These are phyloP conservation scores for Diaporthe velutina DNA, from an alignment of 2,329 filamentous ascomycete genomes.

Conservation along the genomic window DNA sequence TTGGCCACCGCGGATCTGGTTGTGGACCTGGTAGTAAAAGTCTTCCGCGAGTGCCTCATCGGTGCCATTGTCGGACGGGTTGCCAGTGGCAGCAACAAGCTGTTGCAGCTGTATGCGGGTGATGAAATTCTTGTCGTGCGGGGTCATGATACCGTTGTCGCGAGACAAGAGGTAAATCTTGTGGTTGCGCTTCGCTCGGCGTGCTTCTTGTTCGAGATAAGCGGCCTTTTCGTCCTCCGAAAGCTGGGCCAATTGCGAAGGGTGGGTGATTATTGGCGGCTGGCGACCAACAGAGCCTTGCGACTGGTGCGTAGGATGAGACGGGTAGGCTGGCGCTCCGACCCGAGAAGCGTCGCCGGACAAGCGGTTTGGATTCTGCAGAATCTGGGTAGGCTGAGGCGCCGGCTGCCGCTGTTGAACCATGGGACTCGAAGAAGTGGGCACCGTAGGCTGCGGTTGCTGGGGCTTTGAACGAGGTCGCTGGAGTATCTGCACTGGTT, in stretches of 20 bases:
- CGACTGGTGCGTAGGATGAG: slow-evolving; percentile 50
- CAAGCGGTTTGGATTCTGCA: slow-evolving; percentile 82
- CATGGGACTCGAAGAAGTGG: slow-evolving; percentile 49
- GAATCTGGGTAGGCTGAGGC: slow-evolving; percentile 76
- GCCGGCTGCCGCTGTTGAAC: slow-evolving; percentile 43
- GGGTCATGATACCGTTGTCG: slow-evolving; percentile 98
- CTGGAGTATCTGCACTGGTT: slow-evolving; percentile 68
- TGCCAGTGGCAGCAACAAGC: slow-evolving; percentile 91
- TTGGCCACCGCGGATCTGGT: slow-evolving; percentile 90
- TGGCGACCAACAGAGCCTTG: slow-evolving; percentile 72
- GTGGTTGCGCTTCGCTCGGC: slow-evolving; percentile 95
- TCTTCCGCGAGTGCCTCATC: slow-evolving; percentile 90
- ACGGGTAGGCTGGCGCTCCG: slow-evolving; percentile 47
- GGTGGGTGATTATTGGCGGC: slow-evolving; percentile 67
- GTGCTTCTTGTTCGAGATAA: slow-evolving; percentile 91
- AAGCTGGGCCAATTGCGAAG: slow-evolving; percentile 80
- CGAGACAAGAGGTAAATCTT: slow-evolving; percentile 95
- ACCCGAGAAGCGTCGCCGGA: slow-evolving; percentile 60
- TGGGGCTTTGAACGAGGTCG: slow-evolving; percentile 60
- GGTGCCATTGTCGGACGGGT: slow-evolving; percentile 81
- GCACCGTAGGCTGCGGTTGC: slow-evolving; percentile 33
- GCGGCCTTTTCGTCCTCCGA: slow-evolving; percentile 87
- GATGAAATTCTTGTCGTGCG: slow-evolving; percentile 99
- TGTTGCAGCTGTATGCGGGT: slow-evolving; percentile 98
- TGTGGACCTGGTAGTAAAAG: slow-evolving; percentile 99